Evolutionary conservation across 2,329 filamentous ascomycete species (phyloP), one percentile per base, ranked within the genome.

Genomic region (Talaromyces marneffei): DNA sequence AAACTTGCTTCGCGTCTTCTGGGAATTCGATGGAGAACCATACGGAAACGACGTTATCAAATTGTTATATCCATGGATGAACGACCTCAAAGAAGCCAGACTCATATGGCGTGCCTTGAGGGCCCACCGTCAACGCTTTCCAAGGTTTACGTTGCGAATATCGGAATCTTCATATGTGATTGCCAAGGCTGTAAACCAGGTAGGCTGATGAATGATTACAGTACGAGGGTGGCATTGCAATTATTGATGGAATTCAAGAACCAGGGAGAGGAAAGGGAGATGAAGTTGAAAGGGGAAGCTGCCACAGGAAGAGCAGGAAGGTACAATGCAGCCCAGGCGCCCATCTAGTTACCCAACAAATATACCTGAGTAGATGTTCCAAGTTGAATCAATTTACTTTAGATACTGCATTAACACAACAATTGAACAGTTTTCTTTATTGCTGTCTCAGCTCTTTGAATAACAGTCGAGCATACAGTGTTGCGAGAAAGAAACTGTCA

Each of bases 1-100:
- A 16, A 18, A 18, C 25, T 20, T 16, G 39, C 14, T n/a, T 52
- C 44, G 44, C 71, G 91, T 90, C 88, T 80, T 85, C 87, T 60
- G 86, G 84, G 68, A 96, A 92, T 68, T 85, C 89, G 68, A 95
- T 85, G 0, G 80, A 74, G 71, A 96, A 95, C 89, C 92, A 14
- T 42, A 3, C 8, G 3, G 14, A 14, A 10, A 27, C 14, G 25
- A 18, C 14, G 9, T 48, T 48, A 31, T 46, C 16, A 31, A n/a
- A 10, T 10, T 48, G 20, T 3, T 5, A 29, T 8, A 48, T 18
- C 25, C 14, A 12, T 20, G 9, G 23, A 46, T 27, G 6, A 31
- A 20, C 35, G 74, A 94, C 92, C 83, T 97, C 92, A 72, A 96
- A 97, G 78, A 97, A 97, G 2, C 94, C 94, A 71, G 95, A 97